Percentiles rank a stretch among this genome's conserved stretches.
phyloP scores from a whole-genome alignment of 805 yeast genomes.

The Candida sakaeoensis region DNA sequence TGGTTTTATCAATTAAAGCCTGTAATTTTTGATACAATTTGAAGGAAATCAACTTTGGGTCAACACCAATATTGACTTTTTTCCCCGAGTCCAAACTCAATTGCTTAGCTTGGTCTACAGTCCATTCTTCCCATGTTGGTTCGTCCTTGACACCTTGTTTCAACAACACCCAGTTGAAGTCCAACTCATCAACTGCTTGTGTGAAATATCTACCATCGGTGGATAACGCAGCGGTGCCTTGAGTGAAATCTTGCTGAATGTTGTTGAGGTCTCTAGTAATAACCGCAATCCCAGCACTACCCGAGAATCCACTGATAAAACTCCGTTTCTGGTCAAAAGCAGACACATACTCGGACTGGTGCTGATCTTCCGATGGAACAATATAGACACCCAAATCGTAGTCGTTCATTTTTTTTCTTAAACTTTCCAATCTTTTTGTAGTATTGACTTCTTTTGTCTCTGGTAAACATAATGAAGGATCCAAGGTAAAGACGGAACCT shows the following conservation, averaged over 20 bases:
- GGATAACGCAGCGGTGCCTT: slow-evolving; percentile 51
- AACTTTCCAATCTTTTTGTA: slow-evolving; percentile 53
- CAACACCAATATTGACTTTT: slow-evolving; percentile 40
- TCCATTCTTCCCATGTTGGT: slow-evolving; percentile 59
- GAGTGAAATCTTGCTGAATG: slow-evolving; percentile 46
- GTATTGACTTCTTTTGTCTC: slow-evolving; percentile 56
- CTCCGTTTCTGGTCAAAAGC: slow-evolving; percentile 51
- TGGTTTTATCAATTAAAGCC: slow-evolving; percentile 22
- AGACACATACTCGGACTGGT: slow-evolving; percentile 60
- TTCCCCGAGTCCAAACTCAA: slow-evolving; percentile 45
- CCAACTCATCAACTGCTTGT: slow-evolving; percentile 56
- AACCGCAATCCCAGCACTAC: slow-evolving; percentile 60
- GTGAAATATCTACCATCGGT: slow-evolving; percentile 62
- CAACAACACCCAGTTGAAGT: slow-evolving; percentile 55
- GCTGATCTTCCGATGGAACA: slow-evolving; percentile 60
- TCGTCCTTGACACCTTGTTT: slow-evolving; percentile 49
- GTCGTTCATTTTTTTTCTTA: slow-evolving; percentile 54
- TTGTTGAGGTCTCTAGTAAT: slow-evolving; percentile 51
- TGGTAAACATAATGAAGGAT: slow-evolving; percentile 39
- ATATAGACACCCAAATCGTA: slow-evolving; percentile 51
- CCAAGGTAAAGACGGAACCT: slow-evolving; percentile 40
- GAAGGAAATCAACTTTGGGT: slow-evolving; percentile 47
- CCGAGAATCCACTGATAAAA: slow-evolving; percentile 57
- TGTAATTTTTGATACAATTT: slow-evolving; percentile 29
- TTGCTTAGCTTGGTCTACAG: slow-evolving; percentile 47